These are phyloP conservation scores for Botrytis squamosa DNA, from an alignment of 2,329 filamentous ascomycete species.

Conservation along the genomic window DNA sequence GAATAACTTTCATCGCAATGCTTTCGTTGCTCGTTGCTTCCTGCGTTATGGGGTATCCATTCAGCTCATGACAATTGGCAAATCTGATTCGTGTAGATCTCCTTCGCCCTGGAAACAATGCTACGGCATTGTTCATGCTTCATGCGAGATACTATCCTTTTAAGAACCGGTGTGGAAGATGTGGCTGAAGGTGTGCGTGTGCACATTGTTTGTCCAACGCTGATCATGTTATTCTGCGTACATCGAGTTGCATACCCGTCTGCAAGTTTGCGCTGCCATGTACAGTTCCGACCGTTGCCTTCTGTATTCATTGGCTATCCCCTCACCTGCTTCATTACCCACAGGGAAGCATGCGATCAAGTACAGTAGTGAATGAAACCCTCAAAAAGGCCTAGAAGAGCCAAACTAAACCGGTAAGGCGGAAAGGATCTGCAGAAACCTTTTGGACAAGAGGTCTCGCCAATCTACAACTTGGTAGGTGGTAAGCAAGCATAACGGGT, in stretches of 20 bases:
- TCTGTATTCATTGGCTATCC: constrained; percentile 9
- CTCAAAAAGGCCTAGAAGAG: constrained; percentile 20
- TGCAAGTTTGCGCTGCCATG: constrained; percentile 21
- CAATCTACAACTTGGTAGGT: constrained; percentile 22
- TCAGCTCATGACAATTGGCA: constrained; percentile 13
- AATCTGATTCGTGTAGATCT: constrained; percentile 5
- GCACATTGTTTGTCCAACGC: not conserved
- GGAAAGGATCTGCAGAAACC: constrained; percentile 19
- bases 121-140: constrained; percentile 7
- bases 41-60: constrained; percentile 15
- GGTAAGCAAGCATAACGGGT: constrained; percentile 19
- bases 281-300: constrained; percentile 13
- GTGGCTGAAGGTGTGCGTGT: constrained; percentile 3
- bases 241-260: constrained; percentile 10
- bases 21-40: constrained; percentile 12
- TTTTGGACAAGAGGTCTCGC: constrained; percentile 19
- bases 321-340: not conserved
- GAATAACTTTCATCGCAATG: constrained; percentile 11
- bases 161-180: constrained; percentile 16
- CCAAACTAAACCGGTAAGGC: constrained; percentile 20
- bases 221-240: constrained; percentile 13
- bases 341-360: constrained; percentile 10
- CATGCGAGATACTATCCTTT: constrained; percentile 15
- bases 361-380: constrained; percentile 13
- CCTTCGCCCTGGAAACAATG: not conserved